Base-by-base conservation (phyloP, 164 flowering plant genomes). In the Kalanchoe fedtschenkoi region DNA sequence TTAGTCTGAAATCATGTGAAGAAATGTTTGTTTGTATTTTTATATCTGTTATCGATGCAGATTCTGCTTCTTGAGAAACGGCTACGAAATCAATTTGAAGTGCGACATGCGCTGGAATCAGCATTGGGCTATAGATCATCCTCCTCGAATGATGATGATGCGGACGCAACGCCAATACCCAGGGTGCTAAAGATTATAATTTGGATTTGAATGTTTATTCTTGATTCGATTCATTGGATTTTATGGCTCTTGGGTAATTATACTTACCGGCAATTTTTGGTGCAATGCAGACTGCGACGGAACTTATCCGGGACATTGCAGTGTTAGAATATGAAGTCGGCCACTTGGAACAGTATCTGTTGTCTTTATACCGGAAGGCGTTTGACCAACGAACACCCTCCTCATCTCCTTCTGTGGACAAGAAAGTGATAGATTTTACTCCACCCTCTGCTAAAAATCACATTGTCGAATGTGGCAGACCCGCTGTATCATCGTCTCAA, bases 301-400 rank as follows among this genome's bases (percentile, higher is more conserved):
- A 77, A 54, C 51, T 76, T 55, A 77, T 77, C 16, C 79, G 72
- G 64, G 83, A 79, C 42, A 77, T 77, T 60, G 76, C 80, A 16
- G 77, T 75, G 1, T 43, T 81, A n/a, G 79, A 82, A 66, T 58
- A 75, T 70, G 81, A 78, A 74, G 81, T 78, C 62, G 71, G 68
- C 29, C 53, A 81, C 70, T 67, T 81, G 71, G 85, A 81, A 61
- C 85, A 79, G 55, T 73, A 79, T 69, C 83, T 81, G 60, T 81
- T 81, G 55, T 79, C 83, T 29, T 60, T 81, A 68, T 89, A 89
- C 46, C 81, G 91, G 35, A 82, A 77, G 71, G 88, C 93, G 21
- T 89, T 85, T 70, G 85, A 78, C 72, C 81, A 76, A 57, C 81
- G 79, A 71, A 29, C 62, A 39, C 67, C 83, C 34, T 22, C 76